A percentile compares a stretch with the other conserved stretches of the same genome.
Evolutionary conservation across 352 stramenopile genomes (phyloP).

Genomic region (Phytophthora podocarpi): DNA sequence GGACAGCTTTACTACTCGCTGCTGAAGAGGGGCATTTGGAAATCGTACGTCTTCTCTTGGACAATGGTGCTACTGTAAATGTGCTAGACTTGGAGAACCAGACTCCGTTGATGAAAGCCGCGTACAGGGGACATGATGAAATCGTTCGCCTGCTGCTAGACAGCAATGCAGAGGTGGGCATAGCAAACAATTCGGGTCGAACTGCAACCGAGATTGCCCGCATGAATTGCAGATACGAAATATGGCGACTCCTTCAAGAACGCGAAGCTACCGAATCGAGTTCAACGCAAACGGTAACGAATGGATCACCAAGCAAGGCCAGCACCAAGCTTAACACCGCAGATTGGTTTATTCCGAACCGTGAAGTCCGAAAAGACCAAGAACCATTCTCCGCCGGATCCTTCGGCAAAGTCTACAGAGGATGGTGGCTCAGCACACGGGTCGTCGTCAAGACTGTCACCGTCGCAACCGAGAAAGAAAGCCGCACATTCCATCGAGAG

Average conservation of each 20-base stretch:
- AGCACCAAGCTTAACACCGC: too few relatives aligned
- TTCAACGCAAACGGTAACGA: background rate
- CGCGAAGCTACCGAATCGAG: background rate
- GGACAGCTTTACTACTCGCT: slow-evolving; percentile 3
- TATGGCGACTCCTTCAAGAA: background rate
- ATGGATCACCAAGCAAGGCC: too few relatives aligned
- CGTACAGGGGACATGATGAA: slow-evolving; percentile 13
- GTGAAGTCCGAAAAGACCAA: slow-evolving; percentile 14
- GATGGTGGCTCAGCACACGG: slow-evolving; percentile 25
- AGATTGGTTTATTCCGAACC: slow-evolving; percentile 17
- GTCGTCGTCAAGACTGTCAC: slow-evolving; percentile 22
- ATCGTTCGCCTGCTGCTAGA: slow-evolving; percentile 14
- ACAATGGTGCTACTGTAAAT: slow-evolving; percentile 5
- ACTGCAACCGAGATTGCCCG: slow-evolving; percentile 8
- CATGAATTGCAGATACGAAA: slow-evolving; percentile 9
- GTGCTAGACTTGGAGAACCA: background rate
- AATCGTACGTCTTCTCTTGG: slow-evolving; percentile 9
- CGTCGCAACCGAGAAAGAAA: slow-evolving; percentile 16
- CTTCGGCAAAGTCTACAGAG: slow-evolving; percentile 24
- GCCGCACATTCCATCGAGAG: slow-evolving; percentile 21
- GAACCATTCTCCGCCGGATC: slow-evolving; percentile 17
- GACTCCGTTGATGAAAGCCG: slow-evolving; percentile 12
- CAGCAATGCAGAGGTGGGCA: background rate
- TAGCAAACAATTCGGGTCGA: background rate
- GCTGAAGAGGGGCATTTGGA: slow-evolving; percentile 10